Conservation (phyloP, 345 rosid genomes). For the Toxicodendron radicans region DNA sequence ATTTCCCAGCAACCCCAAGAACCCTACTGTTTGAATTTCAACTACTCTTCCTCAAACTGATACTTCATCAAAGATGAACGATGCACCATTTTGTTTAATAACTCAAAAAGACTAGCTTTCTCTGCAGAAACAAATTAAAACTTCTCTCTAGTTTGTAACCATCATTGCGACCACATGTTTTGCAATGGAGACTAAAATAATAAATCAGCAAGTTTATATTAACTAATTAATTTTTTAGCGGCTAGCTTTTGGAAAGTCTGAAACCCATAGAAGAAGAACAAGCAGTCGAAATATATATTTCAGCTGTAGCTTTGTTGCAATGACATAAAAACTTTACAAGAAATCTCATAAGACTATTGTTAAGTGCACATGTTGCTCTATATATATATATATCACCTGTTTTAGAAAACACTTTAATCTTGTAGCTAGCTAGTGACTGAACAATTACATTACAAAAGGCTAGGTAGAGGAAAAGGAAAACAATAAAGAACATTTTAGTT, state of each 20-base stretch:
- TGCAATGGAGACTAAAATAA: neutral
- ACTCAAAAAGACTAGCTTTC: conserved; percentile 8
- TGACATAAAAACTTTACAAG: conserved; percentile 25
- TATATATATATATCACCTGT: neutral
- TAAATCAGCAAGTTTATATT: neutral
- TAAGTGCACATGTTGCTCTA: neutral
- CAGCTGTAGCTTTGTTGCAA: neutral
- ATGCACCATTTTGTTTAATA: too few species aligned
- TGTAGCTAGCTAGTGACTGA: neutral
- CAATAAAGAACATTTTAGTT: neutral
- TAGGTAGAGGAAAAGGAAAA: conserved; percentile 5
- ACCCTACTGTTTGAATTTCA: conserved; percentile 14
- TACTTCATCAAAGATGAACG: too few species aligned
- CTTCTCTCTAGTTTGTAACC: neutral
- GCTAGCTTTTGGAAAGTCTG: neutral
- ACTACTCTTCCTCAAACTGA: neutral
- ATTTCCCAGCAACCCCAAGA: conserved; percentile 20
- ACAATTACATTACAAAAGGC: conserved; percentile 14
- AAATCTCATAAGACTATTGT: neutral
- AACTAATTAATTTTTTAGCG: neutral
- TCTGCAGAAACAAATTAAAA: neutral
- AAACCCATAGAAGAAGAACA: neutral
- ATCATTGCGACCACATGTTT: conserved; percentile 12
- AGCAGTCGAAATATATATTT: conserved; percentile 5
- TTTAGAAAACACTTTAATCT: neutral